Evolutionary conservation across 2,329 filamentous ascomycete genomes (phyloP).

Genomic region (Trichoderma lentiforme): DNA sequence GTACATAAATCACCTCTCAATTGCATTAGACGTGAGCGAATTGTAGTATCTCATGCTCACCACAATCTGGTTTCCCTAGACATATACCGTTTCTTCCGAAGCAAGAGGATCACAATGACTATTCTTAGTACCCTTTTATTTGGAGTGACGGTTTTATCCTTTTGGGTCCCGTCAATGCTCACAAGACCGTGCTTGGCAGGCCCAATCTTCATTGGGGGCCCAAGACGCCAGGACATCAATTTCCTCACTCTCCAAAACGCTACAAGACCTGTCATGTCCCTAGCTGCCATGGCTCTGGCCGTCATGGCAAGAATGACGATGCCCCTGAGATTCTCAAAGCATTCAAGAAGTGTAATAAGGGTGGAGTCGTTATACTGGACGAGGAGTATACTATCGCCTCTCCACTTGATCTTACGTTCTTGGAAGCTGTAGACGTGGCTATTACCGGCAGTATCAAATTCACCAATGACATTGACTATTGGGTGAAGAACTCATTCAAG

Average conservation of each 20-base stretch:
- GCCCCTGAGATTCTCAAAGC: neutral
- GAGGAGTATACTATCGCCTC: neutral
- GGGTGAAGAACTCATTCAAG: neutral
- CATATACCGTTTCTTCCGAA: neutral
- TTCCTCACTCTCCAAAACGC: constrained; percentile 1
- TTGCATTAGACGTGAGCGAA: neutral
- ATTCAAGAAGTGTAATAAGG: neutral
- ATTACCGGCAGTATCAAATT: neutral
- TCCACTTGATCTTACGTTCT: neutral
- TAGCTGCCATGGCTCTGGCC: neutral
- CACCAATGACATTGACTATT: neutral
- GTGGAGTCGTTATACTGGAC: neutral
- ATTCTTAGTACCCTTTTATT: neutral
- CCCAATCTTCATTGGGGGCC: constrained; percentile 5
- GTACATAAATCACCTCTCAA: neutral
- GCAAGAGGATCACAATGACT: neutral
- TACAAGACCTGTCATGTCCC: constrained; percentile 4
- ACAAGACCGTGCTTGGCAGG: neutral
- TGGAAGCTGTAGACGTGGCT: neutral
- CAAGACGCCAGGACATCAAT: neutral
- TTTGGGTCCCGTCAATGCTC: neutral
- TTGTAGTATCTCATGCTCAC: neutral
- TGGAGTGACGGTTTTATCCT: neutral
- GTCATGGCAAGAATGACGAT: neutral
- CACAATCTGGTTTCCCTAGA: neutral